Evolutionary conservation across 257 asterid species (phyloP).

Genomic region (Fraxinus pennsylvanica): DNA sequence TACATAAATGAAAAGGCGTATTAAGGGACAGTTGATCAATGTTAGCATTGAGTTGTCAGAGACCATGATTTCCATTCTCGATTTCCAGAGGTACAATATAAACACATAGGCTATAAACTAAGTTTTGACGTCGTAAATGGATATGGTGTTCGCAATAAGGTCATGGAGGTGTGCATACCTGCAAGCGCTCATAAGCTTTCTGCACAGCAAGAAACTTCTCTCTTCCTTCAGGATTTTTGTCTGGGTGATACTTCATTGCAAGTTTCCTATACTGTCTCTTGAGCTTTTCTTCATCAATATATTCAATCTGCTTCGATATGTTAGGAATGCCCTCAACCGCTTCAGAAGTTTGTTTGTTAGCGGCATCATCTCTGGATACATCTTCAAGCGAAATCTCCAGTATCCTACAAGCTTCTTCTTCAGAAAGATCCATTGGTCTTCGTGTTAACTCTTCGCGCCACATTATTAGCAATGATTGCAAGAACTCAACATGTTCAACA

Average conservation of each 20-base stretch:
- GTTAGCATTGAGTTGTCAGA: background rate
- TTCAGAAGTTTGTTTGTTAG: conserved; percentile 45
- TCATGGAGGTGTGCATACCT: conserved; percentile 53
- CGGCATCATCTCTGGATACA: conserved; percentile 82
- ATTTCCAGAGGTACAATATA: background rate
- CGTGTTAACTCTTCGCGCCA: conserved; percentile 99
- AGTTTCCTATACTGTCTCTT: conserved; percentile 96
- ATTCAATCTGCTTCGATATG: conserved; percentile 78
- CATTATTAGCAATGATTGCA: conserved; percentile 94
- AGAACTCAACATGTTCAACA: conserved; percentile 96
- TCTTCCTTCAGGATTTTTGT: conserved; percentile 97
- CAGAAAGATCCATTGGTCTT: conserved; percentile 99
- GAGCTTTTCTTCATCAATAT: conserved; percentile 96
- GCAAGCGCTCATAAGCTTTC: conserved; percentile 96
- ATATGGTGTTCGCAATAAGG: conserved; percentile 22
- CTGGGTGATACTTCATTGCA: conserved; percentile 98
- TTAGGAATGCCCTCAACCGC: conserved; percentile 51
- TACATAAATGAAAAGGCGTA: background rate
- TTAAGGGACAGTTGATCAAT: background rate
- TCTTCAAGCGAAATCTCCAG: conserved; percentile 91
- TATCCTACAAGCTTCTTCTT: conserved; percentile 95
- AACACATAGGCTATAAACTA: background rate
- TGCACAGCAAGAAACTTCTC: conserved; percentile 97
- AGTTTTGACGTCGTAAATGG: conserved; percentile 4
- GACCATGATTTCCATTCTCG: background rate